Percentiles rank a stretch among this genome's conserved stretches.
Conservation (phyloP, 2,329 filamentous ascomycete species). For the Xylariales sp. region DNA sequence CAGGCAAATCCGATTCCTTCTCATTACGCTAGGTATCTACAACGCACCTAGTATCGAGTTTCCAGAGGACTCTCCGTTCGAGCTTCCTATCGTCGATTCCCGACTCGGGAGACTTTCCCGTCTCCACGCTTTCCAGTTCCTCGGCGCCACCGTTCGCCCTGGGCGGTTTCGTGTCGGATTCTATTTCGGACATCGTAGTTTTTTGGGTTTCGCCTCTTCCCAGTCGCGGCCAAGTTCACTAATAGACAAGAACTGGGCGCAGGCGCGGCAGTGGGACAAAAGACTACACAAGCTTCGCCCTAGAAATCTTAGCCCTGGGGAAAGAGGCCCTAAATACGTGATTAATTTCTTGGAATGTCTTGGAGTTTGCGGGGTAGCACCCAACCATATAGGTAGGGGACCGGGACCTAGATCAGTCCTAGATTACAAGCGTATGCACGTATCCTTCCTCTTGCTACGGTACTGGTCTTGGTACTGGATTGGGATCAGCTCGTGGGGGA, state of each 20-base stretch:
- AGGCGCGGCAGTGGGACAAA: background rate
- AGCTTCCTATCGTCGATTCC: slow-evolving; percentile 45
- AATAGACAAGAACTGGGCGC: background rate
- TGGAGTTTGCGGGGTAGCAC: slow-evolving; percentile 30
- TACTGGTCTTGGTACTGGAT: too few relatives aligned
- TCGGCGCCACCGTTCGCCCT: slow-evolving; percentile 28
- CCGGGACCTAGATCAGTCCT: background rate
- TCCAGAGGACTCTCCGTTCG: slow-evolving; percentile 60
- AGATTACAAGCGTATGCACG: background rate
- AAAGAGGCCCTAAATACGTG: slow-evolving; percentile 10
- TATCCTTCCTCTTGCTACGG: too few relatives aligned
- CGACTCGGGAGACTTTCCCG: slow-evolving; percentile 25
- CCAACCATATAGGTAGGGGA: background rate
- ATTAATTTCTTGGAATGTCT: slow-evolving; percentile 2
- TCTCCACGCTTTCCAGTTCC: slow-evolving; percentile 45
- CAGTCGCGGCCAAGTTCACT: background rate
- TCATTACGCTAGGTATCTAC: background rate
- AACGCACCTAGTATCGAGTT: slow-evolving; percentile 64
- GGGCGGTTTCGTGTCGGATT: slow-evolving; percentile 26
- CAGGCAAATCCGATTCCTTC: background rate
- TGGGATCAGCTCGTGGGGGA: background rate
- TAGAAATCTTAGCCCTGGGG: slow-evolving; percentile 11
- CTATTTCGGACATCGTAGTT: slow-evolving; percentile 28
- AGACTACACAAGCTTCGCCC: background rate
- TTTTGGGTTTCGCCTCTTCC: background rate